Evolutionary conservation across 352 stramenopile species (phyloP), one percentile per base, ranked within the genome.

Genomic region (Globisporangium perplexum): DNA sequence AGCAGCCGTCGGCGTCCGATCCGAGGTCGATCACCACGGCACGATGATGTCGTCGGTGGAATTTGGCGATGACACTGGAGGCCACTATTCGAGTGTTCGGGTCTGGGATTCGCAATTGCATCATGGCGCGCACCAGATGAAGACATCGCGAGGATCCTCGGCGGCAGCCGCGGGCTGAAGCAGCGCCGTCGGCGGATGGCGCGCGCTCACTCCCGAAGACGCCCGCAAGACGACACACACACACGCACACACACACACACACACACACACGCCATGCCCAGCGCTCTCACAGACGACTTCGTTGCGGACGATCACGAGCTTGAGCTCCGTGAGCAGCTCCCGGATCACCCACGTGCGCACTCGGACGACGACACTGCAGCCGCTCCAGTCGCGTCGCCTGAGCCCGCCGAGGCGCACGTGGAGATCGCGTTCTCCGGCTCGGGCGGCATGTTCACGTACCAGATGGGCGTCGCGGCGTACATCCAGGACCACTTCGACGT

Each of bases 401-500:
- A 39, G 2, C 10, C 33, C 5, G 10, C 83, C 72, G 72, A 44
- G 57, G 47, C 55, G 31, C 72, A 72, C 1, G 66, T 88, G 41
- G 77, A 88, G 61, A 74, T 86, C 49, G 73, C 72, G 8, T 88
- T 88, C 61, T 85, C 77, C 31, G 71, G 74, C 11, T 88, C 74
- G n/a, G 77, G 62, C 2, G 77, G 74, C 30, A 67, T 76, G 59
- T 88, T 88, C 50, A 73, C 85, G 10, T 88, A 86, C 55, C 77
- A 88, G 62, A 88, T 88, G 77, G 77, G 77, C 28, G 59, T 86
- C 47, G 77, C 77, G 0, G 77, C 77, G 33, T 88, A 81, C 61
- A 60, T 88, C 10, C 77, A 88, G 48, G 77, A 88, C 38, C 65
- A 83, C 55, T 75, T 78, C 49, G 62, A 75, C 51, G 47, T 78